phyloP scores from a whole-genome alignment of 345 rosid species.

The Microthlaspi erraticum region DNA sequence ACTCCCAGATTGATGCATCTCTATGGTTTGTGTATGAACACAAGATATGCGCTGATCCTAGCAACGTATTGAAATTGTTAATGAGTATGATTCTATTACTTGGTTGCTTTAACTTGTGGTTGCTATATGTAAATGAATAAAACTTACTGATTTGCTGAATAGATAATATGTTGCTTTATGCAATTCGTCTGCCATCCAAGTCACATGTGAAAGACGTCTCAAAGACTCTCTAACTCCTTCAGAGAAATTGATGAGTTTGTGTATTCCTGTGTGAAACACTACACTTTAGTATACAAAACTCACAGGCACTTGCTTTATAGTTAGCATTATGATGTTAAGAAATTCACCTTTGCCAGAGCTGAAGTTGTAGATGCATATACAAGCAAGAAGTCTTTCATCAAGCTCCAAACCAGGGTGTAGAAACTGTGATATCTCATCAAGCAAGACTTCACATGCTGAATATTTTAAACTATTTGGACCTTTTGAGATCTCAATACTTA shows the following conservation, averaged over 20 bases:
- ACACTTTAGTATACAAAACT: conserved; percentile 29
- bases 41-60: conserved; percentile 85
- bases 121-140: conserved; percentile 13
- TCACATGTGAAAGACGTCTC: conserved; percentile 79
- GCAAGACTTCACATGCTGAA: conserved; percentile 71
- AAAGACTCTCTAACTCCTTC: conserved; percentile 89
- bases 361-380: conserved; percentile 84
- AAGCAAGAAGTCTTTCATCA: conserved; percentile 83
- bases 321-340: background rate
- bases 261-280: conserved; percentile 61
- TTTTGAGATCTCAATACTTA: conserved; percentile 74
- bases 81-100: conserved; percentile 1
- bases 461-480: conserved; percentile 56
- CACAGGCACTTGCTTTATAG: background rate
- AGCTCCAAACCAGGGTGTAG: conserved; percentile 87
- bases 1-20: conserved; percentile 58
- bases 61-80: conserved; percentile 15
- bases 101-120: too few relatives aligned
- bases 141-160: conserved; percentile 75
- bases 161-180: conserved; percentile 84
- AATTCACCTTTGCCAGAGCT: conserved; percentile 83
- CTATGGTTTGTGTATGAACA: conserved; percentile 88
- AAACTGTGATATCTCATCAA: conserved; percentile 66
- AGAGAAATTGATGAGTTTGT: conserved; percentile 74
- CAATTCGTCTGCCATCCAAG: conserved; percentile 96